Conservation (phyloP, 257 asterid genomes). For the Cynanchum wilfordii region DNA sequence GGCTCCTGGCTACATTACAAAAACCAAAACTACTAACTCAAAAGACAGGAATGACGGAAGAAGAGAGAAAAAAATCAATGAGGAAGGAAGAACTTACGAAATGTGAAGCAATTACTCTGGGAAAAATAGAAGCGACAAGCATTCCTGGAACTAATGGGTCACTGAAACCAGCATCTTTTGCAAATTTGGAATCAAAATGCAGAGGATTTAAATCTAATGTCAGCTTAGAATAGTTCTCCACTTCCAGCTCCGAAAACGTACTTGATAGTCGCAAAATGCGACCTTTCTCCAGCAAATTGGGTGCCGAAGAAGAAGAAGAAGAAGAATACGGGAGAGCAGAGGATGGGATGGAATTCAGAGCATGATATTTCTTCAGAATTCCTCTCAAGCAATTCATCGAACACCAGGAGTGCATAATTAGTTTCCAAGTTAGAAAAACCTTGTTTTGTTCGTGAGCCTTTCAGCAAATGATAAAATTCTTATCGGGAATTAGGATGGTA, state of each 20-base stretch:
- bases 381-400: slow-evolving; percentile 22
- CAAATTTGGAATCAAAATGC: slow-evolving; percentile 57
- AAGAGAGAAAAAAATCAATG: too few relatives aligned
- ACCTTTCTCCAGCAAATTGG: slow-evolving; percentile 40
- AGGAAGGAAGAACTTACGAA: slow-evolving; percentile 38
- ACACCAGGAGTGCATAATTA: neutral
- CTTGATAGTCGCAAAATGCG: slow-evolving; percentile 49
- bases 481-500: neutral
- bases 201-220: slow-evolving; percentile 65
- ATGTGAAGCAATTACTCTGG: slow-evolving; percentile 68
- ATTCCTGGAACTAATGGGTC: slow-evolving; percentile 65
- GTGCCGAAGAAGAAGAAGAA: slow-evolving; percentile 29
- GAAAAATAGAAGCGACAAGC: slow-evolving; percentile 78
- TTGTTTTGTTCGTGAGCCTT: neutral
- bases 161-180: slow-evolving; percentile 52
- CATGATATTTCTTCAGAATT: neutral
- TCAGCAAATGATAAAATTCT: neutral
- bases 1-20: slow-evolving; percentile 64
- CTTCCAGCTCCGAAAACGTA: slow-evolving; percentile 41
- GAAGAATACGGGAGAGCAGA: slow-evolving; percentile 14
- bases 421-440: neutral
- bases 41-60: neutral
- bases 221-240: slow-evolving; percentile 54
- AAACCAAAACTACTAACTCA: neutral
- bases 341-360: neutral